Evolutionary conservation across 176 grass and related monocot species (phyloP), one percentile per base, ranked within the genome.

Genomic region (Zea luxurians): DNA sequence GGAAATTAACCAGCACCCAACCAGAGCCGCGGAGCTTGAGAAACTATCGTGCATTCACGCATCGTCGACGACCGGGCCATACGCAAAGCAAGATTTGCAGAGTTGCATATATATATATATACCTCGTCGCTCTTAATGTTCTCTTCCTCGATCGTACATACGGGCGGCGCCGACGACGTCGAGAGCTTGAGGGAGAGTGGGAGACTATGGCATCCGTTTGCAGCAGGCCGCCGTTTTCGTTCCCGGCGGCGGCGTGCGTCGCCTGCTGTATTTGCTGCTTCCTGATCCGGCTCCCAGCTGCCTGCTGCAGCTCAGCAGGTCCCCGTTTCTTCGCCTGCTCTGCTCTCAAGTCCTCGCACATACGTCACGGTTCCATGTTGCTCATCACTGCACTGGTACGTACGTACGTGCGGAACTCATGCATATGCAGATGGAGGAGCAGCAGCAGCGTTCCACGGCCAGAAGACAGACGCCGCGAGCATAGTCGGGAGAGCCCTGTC

Each of bases 401-500:
- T 67, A 64, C 13, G 17, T 35, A 64, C 13, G 17, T 35, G 15
- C 21, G 6, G 4, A 13, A 7, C 41, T 46, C 74, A 8, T 72
- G 75, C 38, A 85, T 68, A 65, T 71, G 75, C 75, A 84, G 73
- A 61, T 38, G 68, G 44, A 15, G 67, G 16, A 34, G 43, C 38
- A n/a, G 66, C 4, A 5, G 73, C 75, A 18, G 65, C 37, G 13
- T 48, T 79, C 13, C 66, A 57, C 65, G 74, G 37, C 41, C 57
- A 64, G 66, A 78, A 61, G 35, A 78, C 15, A 18, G 75, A 66
- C 62, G 52, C 76, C 7, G 4, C 6, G 13, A 71, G 71, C 69
- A 84, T 78, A 2, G 81, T 91, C 48, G 89, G 20, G 2, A 77
- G 72, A 71, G 81, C 89, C 55, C 13, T 91, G 34, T 10, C 65